phyloP scores from a whole-genome alignment of 768 basidiomycete species.

The Boletus sp. region DNA sequence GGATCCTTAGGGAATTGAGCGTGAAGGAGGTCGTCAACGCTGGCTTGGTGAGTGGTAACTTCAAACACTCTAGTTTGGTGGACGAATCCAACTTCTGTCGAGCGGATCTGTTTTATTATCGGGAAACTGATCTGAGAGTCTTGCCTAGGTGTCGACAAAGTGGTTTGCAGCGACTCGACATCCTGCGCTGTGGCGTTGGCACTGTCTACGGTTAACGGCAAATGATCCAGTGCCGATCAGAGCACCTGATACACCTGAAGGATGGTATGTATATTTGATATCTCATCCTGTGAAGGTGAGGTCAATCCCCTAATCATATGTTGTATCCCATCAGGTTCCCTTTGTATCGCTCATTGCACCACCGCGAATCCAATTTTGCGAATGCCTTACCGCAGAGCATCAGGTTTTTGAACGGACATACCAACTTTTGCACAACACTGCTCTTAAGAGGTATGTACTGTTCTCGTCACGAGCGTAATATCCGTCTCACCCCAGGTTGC shows the following conservation, averaged over 20 bases:
- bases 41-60: constrained; percentile 28
- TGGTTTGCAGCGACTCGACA: constrained; percentile 45
- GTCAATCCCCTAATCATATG: background rate
- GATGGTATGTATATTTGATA: constrained; percentile 54
- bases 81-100: background rate
- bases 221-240: constrained; percentile 68
- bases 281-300: background rate
- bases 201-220: constrained; percentile 70
- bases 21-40: constrained; percentile 62
- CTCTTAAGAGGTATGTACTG: constrained; percentile 49
- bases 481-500: background rate
- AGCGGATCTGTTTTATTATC: background rate
- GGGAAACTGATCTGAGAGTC: background rate
- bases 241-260: constrained; percentile 60
- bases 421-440: constrained; percentile 84
- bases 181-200: constrained; percentile 74
- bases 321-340: constrained; percentile 44
- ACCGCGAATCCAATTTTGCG: constrained; percentile 82
- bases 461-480: background rate
- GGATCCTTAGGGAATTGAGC: constrained; percentile 56
- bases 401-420: constrained; percentile 79
- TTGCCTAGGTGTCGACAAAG: constrained; percentile 40
- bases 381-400: constrained; percentile 73
- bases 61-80: background rate
- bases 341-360: constrained; percentile 77